These are phyloP conservation scores for Arthroderma sp. DNA, from an alignment of 2,329 filamentous ascomycete species.

Conservation along the genomic window DNA sequence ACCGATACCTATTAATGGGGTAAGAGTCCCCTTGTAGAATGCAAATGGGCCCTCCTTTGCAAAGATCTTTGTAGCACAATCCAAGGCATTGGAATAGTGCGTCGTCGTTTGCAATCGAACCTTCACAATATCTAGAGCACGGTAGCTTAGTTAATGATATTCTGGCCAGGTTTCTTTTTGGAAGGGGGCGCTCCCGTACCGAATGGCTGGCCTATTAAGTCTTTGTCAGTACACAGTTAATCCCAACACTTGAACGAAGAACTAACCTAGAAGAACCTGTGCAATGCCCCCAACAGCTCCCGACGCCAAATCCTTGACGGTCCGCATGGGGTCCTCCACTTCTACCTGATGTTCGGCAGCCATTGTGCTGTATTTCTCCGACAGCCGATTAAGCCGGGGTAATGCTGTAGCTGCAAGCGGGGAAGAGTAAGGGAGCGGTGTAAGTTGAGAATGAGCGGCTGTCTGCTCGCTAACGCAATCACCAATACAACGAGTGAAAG, in stretches of 20 bases:
- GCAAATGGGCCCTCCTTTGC: constrained; percentile 75
- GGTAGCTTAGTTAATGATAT: background rate
- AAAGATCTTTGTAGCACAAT: constrained; percentile 73
- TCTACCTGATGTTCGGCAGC: constrained; percentile 24
- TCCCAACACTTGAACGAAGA: background rate
- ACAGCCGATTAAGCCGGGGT: background rate
- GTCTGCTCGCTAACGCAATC: background rate
- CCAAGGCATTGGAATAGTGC: constrained; percentile 66
- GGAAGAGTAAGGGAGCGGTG: background rate
- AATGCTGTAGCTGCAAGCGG: background rate
- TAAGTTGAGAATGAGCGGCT: background rate
- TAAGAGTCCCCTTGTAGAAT: constrained; percentile 98
- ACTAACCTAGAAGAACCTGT: constrained; percentile 81
- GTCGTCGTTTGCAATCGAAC: constrained; percentile 85
- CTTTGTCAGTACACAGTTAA: background rate
- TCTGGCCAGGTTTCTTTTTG: background rate
- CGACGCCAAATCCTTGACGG: constrained; percentile 78
- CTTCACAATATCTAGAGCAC: constrained; percentile 71
- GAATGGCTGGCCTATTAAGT: constrained; percentile 48
- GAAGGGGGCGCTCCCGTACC: constrained; percentile 32
- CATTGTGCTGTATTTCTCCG: constrained; percentile 7
- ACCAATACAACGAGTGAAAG: background rate
- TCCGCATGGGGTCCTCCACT: constrained; percentile 40
- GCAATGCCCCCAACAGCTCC: constrained; percentile 86
- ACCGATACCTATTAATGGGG: constrained; percentile 86